A percentile compares a stretch with the other conserved stretches of the same genome.
Evolutionary conservation across 495 filamentous ascomycete genomes (phyloP).

Genomic region (Neurospora terricola): DNA sequence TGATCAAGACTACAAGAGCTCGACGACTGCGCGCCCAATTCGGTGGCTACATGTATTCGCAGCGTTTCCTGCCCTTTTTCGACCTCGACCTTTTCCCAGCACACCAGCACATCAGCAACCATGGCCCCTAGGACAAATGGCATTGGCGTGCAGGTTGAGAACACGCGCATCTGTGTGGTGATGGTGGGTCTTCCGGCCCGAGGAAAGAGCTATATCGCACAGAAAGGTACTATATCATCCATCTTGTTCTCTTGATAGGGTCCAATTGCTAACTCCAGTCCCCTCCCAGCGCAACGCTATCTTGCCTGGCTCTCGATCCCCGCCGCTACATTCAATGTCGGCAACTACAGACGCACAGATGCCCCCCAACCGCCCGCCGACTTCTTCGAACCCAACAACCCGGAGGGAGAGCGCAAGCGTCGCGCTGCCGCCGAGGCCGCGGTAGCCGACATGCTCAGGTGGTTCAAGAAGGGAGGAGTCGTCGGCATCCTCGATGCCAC

Average conservation of each 20-base stretch:
- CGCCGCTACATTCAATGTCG: conserved; percentile 92
- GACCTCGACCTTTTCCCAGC: neutral
- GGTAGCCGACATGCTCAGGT: conserved; percentile 80
- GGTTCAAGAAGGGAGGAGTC: conserved; percentile 70
- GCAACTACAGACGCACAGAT: conserved; percentile 77
- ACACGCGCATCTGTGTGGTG: conserved; percentile 92
- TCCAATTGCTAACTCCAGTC: conserved; percentile 10
- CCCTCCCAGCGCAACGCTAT: conserved; percentile 71
- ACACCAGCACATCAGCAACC: conserved; percentile 8
- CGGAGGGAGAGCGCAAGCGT: conserved; percentile 81
- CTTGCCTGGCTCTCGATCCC: conserved; percentile 91
- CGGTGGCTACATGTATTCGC: conserved; percentile 21
- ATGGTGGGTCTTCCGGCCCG: conserved; percentile 96
- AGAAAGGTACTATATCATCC: conserved; percentile 61
- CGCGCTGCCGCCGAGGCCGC: conserved; percentile 82
- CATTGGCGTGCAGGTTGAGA: conserved; percentile 65
- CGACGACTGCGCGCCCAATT: conserved; percentile 7
- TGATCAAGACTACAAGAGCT: neutral
- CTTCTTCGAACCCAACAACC: conserved; percentile 86
- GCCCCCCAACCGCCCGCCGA: conserved; percentile 79
- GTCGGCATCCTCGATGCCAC: conserved; percentile 94
- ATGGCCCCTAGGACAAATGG: conserved; percentile 40
- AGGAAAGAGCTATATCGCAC: conserved; percentile 93
- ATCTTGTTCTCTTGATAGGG: neutral
- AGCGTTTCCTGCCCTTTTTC: conserved; percentile 6